Evolutionary conservation across 345 rosid species (phyloP).

Genomic region (Pistacia atlantica): DNA sequence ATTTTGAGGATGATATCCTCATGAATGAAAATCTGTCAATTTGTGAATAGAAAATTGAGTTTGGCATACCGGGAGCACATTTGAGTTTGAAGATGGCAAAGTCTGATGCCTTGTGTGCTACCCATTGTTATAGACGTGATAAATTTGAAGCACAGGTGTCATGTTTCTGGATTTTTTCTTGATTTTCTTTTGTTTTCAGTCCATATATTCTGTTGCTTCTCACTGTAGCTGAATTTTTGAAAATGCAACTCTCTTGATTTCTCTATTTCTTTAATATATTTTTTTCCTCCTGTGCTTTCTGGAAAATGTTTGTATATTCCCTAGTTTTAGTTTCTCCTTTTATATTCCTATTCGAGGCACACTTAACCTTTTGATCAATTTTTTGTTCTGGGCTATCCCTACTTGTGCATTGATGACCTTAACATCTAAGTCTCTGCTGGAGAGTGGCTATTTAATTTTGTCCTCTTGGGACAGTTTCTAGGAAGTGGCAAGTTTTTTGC

Average conservation of each 20-base stretch:
- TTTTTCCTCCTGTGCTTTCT: not conserved
- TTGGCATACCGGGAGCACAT: too few species aligned
- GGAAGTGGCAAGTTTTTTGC: not conserved
- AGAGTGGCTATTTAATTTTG: not conserved
- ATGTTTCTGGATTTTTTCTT: not conserved
- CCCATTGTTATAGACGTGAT: not conserved
- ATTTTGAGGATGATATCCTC: too few species aligned
- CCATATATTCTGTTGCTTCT: not conserved
- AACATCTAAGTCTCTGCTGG: not conserved
- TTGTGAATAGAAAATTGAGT: too few species aligned
- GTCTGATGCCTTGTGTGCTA: not conserved
- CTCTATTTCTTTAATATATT: not conserved
- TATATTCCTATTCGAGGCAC: not conserved
- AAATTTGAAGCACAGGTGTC: not conserved
- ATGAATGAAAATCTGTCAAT: too few species aligned
- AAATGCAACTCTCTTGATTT: not conserved
- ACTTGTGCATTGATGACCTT: not conserved
- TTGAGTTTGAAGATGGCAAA: not conserved
- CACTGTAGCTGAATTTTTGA: not conserved
- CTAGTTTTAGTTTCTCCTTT: not conserved
- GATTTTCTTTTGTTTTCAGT: slow-evolving; percentile 4
- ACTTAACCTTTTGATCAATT: not conserved
- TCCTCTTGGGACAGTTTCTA: not conserved
- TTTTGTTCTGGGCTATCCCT: not conserved
- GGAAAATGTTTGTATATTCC: not conserved